Base-by-base conservation (phyloP, 495 filamentous ascomycete genomes). In the Gamarada debralockiae region DNA sequence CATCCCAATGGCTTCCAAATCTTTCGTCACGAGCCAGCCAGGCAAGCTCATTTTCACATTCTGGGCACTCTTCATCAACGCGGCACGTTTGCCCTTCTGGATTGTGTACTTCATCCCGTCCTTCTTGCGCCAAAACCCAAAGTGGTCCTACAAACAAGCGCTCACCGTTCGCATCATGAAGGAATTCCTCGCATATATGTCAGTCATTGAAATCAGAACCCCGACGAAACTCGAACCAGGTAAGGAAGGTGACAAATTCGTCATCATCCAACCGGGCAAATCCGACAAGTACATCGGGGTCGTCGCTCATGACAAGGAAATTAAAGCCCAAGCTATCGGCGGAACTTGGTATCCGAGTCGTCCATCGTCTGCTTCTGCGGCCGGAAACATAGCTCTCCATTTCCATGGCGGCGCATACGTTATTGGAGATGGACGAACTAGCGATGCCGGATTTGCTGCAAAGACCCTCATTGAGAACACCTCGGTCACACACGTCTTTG, bases 371-470 rank as follows among this genome's bases (percentile, higher is more conserved):
- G 31, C 23, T 18, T 23, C 41, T 3, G 5, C n/a, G 12, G 17
- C 14, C 10, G 29, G 38, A 38, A 14, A 47, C 25, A 60, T 79
- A n/a, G 58, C 73, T 3, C 66, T 81, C 18, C 73, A 80, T 54
- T 65, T 80, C 50, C 77, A 80, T 56, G 75, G 76, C 41, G 77
- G 77, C 22, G 74, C 69, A 10, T 81, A 66, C 54, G 68, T 77
- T 20, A 34, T 74, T 44, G 63, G 70, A 48, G 64, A 69, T 58
- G 66, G 67, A 14, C 53, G 69, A 8, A 63, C 63, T 25, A 52
- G 58, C n/a, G 71, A 68, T 49, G 60, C 67, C 9, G 71, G 67
- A 1, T 72, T 65, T 46, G 52, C 70, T 3, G 59, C 67, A 0
- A 44, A 50, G 20, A 64, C 61, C 0, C 52, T 75, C 2, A 27